Evolutionary conservation across 2,329 filamentous ascomycete genomes (phyloP).

Genomic region (Salinomyces thailandicus): DNA sequence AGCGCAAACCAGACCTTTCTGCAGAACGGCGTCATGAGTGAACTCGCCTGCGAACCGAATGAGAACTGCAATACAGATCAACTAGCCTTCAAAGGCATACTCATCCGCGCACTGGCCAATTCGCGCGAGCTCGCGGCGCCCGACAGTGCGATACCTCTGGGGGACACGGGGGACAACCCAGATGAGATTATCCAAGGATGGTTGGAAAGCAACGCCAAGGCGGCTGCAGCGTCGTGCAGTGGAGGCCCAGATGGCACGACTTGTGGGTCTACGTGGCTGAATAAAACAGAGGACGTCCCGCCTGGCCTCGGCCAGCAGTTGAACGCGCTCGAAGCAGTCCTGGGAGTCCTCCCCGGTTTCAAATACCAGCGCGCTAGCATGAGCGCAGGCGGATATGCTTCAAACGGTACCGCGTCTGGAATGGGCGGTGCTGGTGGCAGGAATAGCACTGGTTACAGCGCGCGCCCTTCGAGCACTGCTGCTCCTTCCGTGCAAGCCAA

Average conservation of each 20-base stretch:
- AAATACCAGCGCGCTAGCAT: too few species aligned
- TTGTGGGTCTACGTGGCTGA: conserved; percentile 38
- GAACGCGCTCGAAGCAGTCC: conserved; percentile 35
- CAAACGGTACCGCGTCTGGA: too few species aligned
- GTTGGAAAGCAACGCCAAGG: conserved; percentile 29
- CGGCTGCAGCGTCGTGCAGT: conserved; percentile 35
- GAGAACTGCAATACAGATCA: conserved; percentile 60
- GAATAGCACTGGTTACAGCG: background rate
- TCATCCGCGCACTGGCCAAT: conserved; percentile 32
- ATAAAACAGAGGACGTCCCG: conserved; percentile 31
- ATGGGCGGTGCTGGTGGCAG: too few species aligned
- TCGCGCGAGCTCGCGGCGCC: conserved; percentile 6
- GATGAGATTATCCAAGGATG: background rate
- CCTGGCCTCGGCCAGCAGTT: conserved; percentile 36
- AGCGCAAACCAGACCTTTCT: conserved; percentile 30
- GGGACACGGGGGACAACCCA: background rate
- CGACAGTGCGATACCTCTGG: too few species aligned
- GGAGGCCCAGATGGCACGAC: conserved; percentile 29
- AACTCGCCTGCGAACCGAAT: conserved; percentile 54
- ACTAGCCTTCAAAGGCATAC: conserved; percentile 60
- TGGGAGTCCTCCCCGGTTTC: background rate
- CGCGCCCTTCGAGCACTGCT: background rate
- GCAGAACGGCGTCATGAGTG: conserved; percentile 47
- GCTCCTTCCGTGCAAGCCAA: background rate
- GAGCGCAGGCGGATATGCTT: too few species aligned